phyloP scores from a whole-genome alignment of 495 filamentous ascomycete species.

The Hyaloscypha hepaticicola region DNA sequence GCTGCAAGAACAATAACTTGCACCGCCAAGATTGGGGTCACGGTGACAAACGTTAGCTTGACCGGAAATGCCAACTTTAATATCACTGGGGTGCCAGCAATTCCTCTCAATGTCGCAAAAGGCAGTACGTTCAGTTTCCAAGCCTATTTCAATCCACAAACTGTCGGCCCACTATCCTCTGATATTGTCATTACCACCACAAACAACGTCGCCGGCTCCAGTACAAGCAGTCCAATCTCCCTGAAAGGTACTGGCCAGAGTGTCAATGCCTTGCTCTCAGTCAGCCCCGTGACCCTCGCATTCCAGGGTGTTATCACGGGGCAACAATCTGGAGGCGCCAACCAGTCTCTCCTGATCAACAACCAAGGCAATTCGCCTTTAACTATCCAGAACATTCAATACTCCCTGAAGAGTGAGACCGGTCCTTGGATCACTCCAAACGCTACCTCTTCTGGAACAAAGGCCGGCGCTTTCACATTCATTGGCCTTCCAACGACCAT shows the following conservation, averaged over 20 bases:
- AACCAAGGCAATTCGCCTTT: constrained; percentile 37
- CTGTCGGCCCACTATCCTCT: constrained; percentile 41
- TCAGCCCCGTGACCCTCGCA: constrained; percentile 35
- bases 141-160: constrained; percentile 37
- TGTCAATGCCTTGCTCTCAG: constrained; percentile 32
- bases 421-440: constrained; percentile 38
- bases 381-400: constrained; percentile 34
- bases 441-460: constrained; percentile 30
- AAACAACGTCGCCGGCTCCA: constrained; percentile 37
- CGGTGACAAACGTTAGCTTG: constrained; percentile 34
- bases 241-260: constrained; percentile 37
- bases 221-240: constrained; percentile 33
- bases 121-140: constrained; percentile 42
- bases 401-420: constrained; percentile 37
- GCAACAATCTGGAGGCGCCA: constrained; percentile 24
- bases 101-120: constrained; percentile 37
- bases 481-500: constrained; percentile 39
- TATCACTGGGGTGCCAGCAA: constrained; percentile 34
- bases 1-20: constrained; percentile 34
- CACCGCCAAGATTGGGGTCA: constrained; percentile 35
- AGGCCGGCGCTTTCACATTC: constrained; percentile 44
- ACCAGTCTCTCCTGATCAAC: constrained; percentile 33
- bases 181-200: constrained; percentile 38
- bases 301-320: constrained; percentile 41
- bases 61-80: constrained; percentile 38